Percentiles rank a stretch among this genome's conserved stretches.
These are phyloP conservation scores for Pythium volutum DNA, from an alignment of 352 stramenopile genomes.

Conservation along the genomic window DNA sequence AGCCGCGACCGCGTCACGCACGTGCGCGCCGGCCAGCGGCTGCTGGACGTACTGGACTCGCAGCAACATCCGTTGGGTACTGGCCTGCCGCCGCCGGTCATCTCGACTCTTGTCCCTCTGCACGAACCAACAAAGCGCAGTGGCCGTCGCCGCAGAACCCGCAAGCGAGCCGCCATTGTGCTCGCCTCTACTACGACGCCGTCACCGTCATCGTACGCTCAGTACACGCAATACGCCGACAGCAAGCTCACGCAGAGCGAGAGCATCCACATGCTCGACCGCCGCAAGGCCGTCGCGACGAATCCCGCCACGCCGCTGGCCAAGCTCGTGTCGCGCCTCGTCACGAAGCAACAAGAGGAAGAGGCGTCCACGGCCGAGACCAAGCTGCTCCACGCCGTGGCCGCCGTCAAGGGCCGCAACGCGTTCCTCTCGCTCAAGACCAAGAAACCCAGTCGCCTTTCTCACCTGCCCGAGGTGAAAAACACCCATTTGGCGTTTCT, in stretches of 20 bases:
- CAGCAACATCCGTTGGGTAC: not conserved
- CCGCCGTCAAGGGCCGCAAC: slow-evolving; percentile 15
- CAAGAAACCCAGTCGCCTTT: not conserved
- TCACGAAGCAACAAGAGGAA: not conserved
- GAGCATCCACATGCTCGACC: slow-evolving; percentile 37
- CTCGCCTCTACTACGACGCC: not conserved
- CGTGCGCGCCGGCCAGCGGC: slow-evolving; percentile 47
- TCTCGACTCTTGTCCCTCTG: slow-evolving; percentile 4
- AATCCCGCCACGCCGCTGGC: slow-evolving; percentile 29
- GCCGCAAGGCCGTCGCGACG: slow-evolving; percentile 35
- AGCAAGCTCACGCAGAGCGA: slow-evolving; percentile 39
- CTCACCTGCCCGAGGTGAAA: slow-evolving; percentile 21
- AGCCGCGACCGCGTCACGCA: slow-evolving; percentile 54
- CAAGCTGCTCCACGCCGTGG: slow-evolving; percentile 15
- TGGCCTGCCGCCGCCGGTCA: not conserved
- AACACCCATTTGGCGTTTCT: slow-evolving; percentile 64
- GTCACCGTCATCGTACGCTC: slow-evolving; percentile 16
- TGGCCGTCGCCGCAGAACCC: slow-evolving; percentile 12
- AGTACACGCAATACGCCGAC: slow-evolving; percentile 47
- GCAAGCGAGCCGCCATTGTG: slow-evolving; percentile 24
- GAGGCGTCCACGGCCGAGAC: not conserved
- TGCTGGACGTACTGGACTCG: slow-evolving; percentile 37
- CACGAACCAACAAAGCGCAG: slow-evolving; percentile 1
- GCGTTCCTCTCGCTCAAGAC: slow-evolving; percentile 26
- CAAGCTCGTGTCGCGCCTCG: slow-evolving; percentile 24